Evolutionary conservation across 176 grass and related monocot species (phyloP).

Genomic region (Oryza nivara): DNA sequence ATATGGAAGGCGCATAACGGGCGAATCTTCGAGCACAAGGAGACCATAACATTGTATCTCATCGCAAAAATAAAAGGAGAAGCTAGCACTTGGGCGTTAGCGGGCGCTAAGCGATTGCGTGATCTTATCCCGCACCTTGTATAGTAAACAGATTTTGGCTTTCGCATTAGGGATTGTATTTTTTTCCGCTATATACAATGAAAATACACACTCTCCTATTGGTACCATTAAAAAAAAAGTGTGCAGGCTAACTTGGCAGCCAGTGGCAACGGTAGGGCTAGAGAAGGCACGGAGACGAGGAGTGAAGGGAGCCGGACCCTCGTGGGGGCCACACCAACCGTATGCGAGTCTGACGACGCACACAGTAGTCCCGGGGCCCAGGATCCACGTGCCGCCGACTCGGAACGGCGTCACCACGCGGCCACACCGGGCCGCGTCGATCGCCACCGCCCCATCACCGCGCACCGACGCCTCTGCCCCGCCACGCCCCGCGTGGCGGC

Average conservation of each 20-base stretch:
- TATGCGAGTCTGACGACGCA: conserved; percentile 26
- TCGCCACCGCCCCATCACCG: conserved; percentile 41
- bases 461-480: conserved; percentile 39
- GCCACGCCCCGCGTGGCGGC: not conserved
- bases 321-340: not conserved
- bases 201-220: too few species aligned
- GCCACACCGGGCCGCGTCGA: not conserved
- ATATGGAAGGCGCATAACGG: too few species aligned
- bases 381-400: conserved; percentile 65
- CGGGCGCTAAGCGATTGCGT: too few species aligned
- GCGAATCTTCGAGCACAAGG: too few species aligned
- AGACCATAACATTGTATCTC: too few species aligned
- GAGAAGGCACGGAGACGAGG: not conserved
- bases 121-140: too few species aligned
- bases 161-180: too few species aligned
- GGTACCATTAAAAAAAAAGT: not conserved
- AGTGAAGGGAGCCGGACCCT: not conserved
- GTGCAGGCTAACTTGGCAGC: not conserved
- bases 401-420: conserved; percentile 48
- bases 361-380: conserved; percentile 25
- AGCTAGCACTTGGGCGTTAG: too few species aligned
- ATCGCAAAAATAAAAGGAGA: too few species aligned
- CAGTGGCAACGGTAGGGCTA: not conserved
- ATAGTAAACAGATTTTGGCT: too few species aligned
- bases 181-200: too few species aligned